Conservation (phyloP, 208 protist genomes). For the Leishmania mexicana region DNA sequence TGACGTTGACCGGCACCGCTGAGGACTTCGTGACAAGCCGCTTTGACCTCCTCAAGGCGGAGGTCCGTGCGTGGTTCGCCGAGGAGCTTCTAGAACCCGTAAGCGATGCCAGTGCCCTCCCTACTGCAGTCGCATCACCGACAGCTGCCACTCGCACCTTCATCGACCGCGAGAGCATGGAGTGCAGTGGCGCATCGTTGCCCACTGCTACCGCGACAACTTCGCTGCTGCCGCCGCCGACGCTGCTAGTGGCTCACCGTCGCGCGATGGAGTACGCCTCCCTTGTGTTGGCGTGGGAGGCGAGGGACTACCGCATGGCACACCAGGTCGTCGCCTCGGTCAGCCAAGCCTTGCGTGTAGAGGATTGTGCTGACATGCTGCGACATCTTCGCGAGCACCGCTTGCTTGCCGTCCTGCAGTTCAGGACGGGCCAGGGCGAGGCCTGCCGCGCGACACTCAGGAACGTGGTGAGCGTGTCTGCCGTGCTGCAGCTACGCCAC, state of each 20-base stretch:
- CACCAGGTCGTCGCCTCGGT: constrained; percentile 45
- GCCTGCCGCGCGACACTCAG: constrained; percentile 32
- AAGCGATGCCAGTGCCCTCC: not conserved
- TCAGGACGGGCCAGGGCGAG: constrained; percentile 38
- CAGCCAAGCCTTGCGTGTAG: constrained; percentile 34
- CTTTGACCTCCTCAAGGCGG: constrained; percentile 21
- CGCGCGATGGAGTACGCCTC: constrained; percentile 72
- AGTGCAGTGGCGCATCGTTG: constrained; percentile 5
- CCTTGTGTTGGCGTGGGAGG: constrained; percentile 69
- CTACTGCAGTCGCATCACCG: no score
- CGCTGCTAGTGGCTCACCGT: constrained; percentile 1
- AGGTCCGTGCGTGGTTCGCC: constrained; percentile 24
- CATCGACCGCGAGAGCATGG: not conserved
- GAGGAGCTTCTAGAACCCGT: constrained; percentile 11
- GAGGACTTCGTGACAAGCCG: constrained; percentile 19
- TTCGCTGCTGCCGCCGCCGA: no score
- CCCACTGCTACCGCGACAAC: not conserved
- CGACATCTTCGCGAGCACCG: constrained; percentile 52
- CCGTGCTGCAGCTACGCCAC: not conserved
- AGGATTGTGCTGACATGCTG: constrained; percentile 78
- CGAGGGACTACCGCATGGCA: constrained; percentile 55
- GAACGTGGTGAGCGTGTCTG: constrained; percentile 36
- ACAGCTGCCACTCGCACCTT: not conserved
- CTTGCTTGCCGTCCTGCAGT: constrained; percentile 71
- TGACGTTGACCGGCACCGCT: not conserved